A percentile compares a stretch with the other conserved stretches of the same genome.
Conservation (phyloP, 1,139 yeast genomes). For the Sugiyamaella japonica region DNA sequence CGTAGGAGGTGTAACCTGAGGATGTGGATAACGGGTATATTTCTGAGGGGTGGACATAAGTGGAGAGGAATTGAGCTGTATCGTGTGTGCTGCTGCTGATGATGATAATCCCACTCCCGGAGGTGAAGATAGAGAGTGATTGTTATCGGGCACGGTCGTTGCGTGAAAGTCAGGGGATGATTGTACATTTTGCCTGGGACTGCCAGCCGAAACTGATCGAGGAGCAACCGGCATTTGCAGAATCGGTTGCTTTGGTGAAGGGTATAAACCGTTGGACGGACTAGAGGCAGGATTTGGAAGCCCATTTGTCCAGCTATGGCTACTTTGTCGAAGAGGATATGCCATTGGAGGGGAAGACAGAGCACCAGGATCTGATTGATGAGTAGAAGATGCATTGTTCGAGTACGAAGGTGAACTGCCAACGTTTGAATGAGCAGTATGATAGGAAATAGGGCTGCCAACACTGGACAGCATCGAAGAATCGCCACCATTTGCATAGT, state of each 20-base stretch:
- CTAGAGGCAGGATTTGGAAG: neutral
- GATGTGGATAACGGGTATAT: constrained; percentile 11
- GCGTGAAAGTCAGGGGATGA: neutral
- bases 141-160: neutral
- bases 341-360: constrained; percentile 12
- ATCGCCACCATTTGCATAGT: constrained; percentile 6
- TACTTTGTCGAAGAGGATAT: constrained; percentile 15
- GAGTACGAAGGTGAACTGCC: constrained; percentile 4
- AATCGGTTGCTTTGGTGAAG: neutral
- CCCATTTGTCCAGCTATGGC: constrained; percentile 17
- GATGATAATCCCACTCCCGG: neutral
- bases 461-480: constrained; percentile 11
- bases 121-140: neutral
- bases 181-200: neutral
- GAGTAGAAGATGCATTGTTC: neutral
- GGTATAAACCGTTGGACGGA: neutral
- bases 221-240: constrained; percentile 9
- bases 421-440: constrained; percentile 18
- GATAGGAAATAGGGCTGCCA: constrained; percentile 16
- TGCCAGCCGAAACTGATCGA: constrained; percentile 10
- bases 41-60: constrained; percentile 24
- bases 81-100: neutral
- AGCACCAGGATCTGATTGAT: constrained; percentile 1
- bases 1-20: neutral
- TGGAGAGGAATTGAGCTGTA: constrained; percentile 18